Evolutionary conservation across 2,329 filamentous ascomycete genomes (phyloP).

Genomic region (Colletotrichum acutatum): DNA sequence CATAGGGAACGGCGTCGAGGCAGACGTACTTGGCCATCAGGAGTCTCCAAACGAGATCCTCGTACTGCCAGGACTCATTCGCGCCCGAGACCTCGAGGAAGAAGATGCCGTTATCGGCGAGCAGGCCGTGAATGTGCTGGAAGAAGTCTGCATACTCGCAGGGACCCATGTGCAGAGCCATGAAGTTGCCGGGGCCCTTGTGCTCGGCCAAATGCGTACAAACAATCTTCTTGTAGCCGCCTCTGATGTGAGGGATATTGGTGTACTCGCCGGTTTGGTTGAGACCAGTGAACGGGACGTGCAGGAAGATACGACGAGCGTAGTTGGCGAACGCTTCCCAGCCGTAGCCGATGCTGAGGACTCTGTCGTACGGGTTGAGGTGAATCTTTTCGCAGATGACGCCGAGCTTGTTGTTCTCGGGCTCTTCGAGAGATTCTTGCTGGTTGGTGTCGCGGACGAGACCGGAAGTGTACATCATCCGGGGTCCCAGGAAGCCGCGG

Average conservation of each 20-base stretch:
- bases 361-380: constrained; percentile 75
- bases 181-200: not conserved
- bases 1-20: not conserved
- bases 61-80: not conserved
- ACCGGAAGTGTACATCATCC: constrained; percentile 93
- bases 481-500: constrained; percentile 88
- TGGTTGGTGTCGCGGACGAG: constrained; percentile 82
- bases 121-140: not conserved
- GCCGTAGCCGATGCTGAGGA: constrained; percentile 90
- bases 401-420: constrained; percentile 91
- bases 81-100: not conserved
- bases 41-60: not conserved
- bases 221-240: not conserved
- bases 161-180: not conserved
- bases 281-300: not conserved
- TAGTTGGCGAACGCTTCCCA: constrained; percentile 91
- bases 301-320: constrained; percentile 72
- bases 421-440: constrained; percentile 85
- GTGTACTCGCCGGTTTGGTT: not conserved
- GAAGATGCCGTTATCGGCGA: not conserved
- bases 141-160: not conserved
- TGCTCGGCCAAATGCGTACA: not conserved
- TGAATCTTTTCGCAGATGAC: constrained; percentile 90
- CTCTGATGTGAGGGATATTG: not conserved
- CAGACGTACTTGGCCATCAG: not conserved